These are phyloP conservation scores for Phytophthora quininea DNA, from an alignment of 352 stramenopile genomes.

Conservation along the genomic window DNA sequence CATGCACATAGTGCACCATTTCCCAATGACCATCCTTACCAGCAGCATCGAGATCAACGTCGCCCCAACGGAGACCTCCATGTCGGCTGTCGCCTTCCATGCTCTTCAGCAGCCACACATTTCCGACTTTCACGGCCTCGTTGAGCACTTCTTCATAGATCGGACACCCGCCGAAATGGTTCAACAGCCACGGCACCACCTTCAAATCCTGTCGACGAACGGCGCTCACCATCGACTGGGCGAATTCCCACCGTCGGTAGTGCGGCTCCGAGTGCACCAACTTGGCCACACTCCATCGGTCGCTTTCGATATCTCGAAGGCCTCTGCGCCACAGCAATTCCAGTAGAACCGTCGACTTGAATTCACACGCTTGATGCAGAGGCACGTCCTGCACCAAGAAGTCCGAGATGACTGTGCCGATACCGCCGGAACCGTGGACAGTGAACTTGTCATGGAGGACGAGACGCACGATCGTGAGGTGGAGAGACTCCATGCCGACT, in stretches of 20 bases:
- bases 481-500: not conserved
- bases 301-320: not conserved
- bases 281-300: not conserved
- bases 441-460: not conserved
- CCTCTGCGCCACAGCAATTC: slow-evolving; percentile 5
- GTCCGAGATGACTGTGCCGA: slow-evolving; percentile 1
- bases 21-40: slow-evolving; percentile 2
- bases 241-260: slow-evolving; percentile 5
- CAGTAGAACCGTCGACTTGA: slow-evolving; percentile 1
- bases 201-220: not conserved
- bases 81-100: not conserved
- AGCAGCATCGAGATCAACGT: no score
- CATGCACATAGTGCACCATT: not conserved
- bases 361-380: not conserved
- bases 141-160: not conserved
- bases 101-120: slow-evolving; percentile 1
- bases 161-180: not conserved
- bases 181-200: slow-evolving; percentile 1
- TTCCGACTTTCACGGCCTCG: not conserved
- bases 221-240: not conserved
- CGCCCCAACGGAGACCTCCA: not conserved
- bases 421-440: not conserved
- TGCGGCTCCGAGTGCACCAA: not conserved
- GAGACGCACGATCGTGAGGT: not conserved
- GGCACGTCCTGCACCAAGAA: slow-evolving; percentile 4